Conservation (phyloP, 1,284 basidiomycete species). For the Xanthoconium separans region DNA sequence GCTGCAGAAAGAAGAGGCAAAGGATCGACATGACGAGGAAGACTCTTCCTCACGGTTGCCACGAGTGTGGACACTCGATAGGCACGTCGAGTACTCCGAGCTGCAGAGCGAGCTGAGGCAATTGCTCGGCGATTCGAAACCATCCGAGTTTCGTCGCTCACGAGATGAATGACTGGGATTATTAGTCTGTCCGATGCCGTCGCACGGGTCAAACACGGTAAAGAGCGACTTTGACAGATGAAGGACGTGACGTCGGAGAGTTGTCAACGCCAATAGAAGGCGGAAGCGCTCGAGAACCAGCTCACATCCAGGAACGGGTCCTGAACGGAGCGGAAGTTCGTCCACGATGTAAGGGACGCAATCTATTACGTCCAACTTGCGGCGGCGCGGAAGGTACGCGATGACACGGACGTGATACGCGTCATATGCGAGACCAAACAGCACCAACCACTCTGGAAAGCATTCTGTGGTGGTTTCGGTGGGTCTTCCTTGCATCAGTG, state of each 20-base stretch:
- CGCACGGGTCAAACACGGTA: neutral
- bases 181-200: neutral
- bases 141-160: neutral
- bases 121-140: neutral
- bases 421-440: constrained; percentile 28
- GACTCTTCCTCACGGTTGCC: neutral
- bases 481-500: neutral
- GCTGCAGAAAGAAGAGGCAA: constrained; percentile 24
- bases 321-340: constrained; percentile 14
- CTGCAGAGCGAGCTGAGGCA: constrained; percentile 8
- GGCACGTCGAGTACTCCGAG: constrained; percentile 30
- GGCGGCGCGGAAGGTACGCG: constrained; percentile 20
- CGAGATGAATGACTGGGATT: neutral
- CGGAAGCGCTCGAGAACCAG: constrained; percentile 19
- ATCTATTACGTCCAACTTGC: constrained; percentile 2
- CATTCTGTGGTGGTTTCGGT: neutral
- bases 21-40: constrained; percentile 12
- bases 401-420: constrained; percentile 17
- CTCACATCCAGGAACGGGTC: constrained; percentile 9
- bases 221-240: constrained; percentile 16
- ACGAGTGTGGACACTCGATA: constrained; percentile 8
- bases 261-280: constrained; percentile 17
- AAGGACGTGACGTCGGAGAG: constrained; percentile 21
- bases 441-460: constrained; percentile 30
- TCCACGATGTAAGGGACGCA: constrained; percentile 23